Conservation (phyloP, 495 filamentous ascomycete species). For the Hyaloscypha hepaticicola region DNA sequence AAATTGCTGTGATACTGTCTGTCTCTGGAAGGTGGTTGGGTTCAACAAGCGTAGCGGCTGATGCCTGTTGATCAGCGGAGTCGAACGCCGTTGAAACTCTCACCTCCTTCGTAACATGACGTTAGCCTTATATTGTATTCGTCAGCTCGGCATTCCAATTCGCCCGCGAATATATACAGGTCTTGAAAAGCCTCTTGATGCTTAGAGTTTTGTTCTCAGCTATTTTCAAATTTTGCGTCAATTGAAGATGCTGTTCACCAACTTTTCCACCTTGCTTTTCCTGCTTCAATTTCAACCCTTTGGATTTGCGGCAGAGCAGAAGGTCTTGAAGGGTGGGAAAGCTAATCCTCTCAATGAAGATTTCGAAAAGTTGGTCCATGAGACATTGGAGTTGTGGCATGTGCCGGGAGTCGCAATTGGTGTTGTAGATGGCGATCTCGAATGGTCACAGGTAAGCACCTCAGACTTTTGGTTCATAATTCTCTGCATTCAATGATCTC, state of each 20-base stretch:
- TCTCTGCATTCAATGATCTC: not conserved
- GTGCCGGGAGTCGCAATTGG: conserved; percentile 51
- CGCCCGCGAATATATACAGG: not conserved
- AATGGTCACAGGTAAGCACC: conserved; percentile 44
- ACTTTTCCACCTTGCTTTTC: not conserved
- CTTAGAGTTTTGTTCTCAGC: not conserved
- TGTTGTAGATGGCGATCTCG: conserved; percentile 44
- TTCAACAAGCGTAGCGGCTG: not conserved
- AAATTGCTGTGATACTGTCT: not conserved
- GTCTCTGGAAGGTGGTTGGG: not conserved
- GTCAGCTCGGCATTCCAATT: not conserved
- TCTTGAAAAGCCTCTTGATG: not conserved
- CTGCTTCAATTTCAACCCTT: conserved; percentile 5
- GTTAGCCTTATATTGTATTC: not conserved
- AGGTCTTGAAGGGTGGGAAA: conserved; percentile 8
- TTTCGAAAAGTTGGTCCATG: conserved; percentile 40
- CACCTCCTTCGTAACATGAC: not conserved
- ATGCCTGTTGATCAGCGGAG: not conserved
- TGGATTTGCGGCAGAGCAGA: not conserved
- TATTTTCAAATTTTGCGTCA: not conserved
- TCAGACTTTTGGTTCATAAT: not conserved
- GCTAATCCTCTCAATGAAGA: conserved; percentile 33
- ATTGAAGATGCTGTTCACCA: not conserved
- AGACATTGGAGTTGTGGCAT: conserved; percentile 46
- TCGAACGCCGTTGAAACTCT: not conserved